Evolutionary conservation across 805 yeast species (phyloP), one percentile per base, ranked within the genome.

Genomic region (Nakazawaea anatomiae): DNA sequence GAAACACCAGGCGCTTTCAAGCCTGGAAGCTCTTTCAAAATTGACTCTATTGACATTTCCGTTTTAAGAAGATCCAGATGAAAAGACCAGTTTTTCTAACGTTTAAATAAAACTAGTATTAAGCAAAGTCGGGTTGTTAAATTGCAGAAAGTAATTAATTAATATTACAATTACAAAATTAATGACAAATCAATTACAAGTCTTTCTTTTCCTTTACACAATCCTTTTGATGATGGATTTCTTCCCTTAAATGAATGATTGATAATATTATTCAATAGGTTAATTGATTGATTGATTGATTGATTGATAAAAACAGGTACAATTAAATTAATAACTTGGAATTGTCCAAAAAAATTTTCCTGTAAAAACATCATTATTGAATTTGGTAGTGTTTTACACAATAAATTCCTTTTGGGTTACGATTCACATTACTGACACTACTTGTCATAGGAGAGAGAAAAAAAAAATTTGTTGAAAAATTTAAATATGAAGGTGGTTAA

Each of bases 1-100:
- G 97, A 90, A 48, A 92, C 94, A 54, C 99, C 98, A 11, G 92
- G 92, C 12, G 96, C 80, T 68, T 84, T 85, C 59, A 86, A 69
- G 5, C 77, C 73, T 31, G 77, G 72, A 49, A 80, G 64, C 61
- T 79, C 83, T 56, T 72, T 73, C 52, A 78, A 66, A 34, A 72
- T 70, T 45, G 67, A 55, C 55, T 76, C 80, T 59, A 79, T 78
- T 57, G 44, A 30, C 32, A n/a, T n/a, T 12, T 32, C 35, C 11
- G 11, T 9, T 8, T 32, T 32, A 32, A 32, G 8, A 32, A 32
- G 35, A 32, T 9, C 11, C 35, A 32, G 35, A 32, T 32, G 35
- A 11, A 32, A 32, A 32, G 11, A 32, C 8, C 8, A 32, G 8
- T 32, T 8, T 8, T 9, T 9, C 11, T 9, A 14, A 32, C 11